phyloP scores from a whole-genome alignment of 148 eudicot species.

The Chenopodium album region DNA sequence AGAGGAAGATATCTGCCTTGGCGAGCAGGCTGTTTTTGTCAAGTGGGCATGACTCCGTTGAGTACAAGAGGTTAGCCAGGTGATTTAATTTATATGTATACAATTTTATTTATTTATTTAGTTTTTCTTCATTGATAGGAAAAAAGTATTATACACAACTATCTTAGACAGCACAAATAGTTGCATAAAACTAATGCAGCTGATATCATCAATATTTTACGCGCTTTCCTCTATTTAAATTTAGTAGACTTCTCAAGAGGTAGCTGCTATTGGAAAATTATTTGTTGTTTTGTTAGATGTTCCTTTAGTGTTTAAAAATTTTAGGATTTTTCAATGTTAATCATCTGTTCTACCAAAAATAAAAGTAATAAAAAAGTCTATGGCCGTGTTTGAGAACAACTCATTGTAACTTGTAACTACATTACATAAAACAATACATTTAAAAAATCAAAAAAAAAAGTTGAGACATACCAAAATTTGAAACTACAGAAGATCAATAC shows the following conservation, averaged over 20 bases:
- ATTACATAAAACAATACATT: neutral
- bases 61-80: neutral
- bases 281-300: too few relatives aligned
- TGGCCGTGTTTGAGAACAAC: neutral
- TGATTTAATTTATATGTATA: neutral
- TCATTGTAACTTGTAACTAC: neutral
- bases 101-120: too few relatives aligned
- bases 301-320: too few relatives aligned
- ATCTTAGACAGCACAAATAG: too few relatives aligned
- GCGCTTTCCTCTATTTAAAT: too few relatives aligned
- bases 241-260: too few relatives aligned
- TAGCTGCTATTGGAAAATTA: too few relatives aligned
- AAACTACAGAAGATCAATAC: neutral
- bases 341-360: too few relatives aligned
- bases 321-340: too few relatives aligned
- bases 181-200: too few relatives aligned
- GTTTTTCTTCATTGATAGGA: neutral
- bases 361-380: neutral
- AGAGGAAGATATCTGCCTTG: neutral
- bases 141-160: neutral
- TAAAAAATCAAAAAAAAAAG: constrained; percentile 38
- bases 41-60: neutral
- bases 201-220: too few relatives aligned
- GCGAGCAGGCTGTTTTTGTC: neutral
- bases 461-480: constrained; percentile 15